Conservation (phyloP, 2,329 filamentous ascomycete species). For the Dactylellina haptotyla region DNA sequence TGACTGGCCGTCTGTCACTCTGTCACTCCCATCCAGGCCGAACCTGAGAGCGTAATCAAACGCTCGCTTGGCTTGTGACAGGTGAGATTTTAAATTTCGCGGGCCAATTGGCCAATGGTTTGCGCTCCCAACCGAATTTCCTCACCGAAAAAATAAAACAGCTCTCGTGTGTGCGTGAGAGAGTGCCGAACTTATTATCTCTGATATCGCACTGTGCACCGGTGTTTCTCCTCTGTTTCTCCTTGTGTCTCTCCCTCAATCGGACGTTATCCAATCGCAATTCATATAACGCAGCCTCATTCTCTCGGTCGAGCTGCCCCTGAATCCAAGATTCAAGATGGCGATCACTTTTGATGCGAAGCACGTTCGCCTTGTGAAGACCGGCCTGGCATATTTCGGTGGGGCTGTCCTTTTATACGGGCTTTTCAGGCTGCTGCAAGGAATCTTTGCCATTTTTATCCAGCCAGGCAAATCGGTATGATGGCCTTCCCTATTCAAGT, state of each 20-base stretch:
- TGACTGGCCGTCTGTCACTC: not conserved
- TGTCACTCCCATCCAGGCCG: constrained; percentile 4
- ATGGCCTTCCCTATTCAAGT: not conserved
- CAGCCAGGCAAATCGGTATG: constrained; percentile 65
- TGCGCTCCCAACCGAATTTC: constrained; percentile 49
- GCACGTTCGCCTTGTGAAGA: constrained; percentile 42
- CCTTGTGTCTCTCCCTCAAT: constrained; percentile 8
- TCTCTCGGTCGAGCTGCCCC: constrained; percentile 16
- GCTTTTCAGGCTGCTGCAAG: constrained; percentile 30
- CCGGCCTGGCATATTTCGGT: constrained; percentile 49
- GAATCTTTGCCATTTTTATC: constrained; percentile 48
- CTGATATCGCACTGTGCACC: constrained; percentile 15
- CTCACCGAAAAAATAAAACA: constrained; percentile 27
- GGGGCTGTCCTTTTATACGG: constrained; percentile 44
- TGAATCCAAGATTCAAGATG: constrained; percentile 23
- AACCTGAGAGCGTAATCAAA: constrained; percentile 48
- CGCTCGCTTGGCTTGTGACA: constrained; percentile 53
- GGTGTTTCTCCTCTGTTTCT: constrained; percentile 5
- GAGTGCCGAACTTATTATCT: constrained; percentile 21
- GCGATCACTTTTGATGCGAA: constrained; percentile 35
- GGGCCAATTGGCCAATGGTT: constrained; percentile 38
- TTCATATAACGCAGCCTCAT: not conserved
- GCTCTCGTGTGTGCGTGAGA: not conserved
- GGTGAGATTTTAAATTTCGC: constrained; percentile 47
- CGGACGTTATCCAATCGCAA: not conserved